phyloP scores from a whole-genome alignment of 2,329 filamentous ascomycete species.

The Cercospora zeae-maydis region DNA sequence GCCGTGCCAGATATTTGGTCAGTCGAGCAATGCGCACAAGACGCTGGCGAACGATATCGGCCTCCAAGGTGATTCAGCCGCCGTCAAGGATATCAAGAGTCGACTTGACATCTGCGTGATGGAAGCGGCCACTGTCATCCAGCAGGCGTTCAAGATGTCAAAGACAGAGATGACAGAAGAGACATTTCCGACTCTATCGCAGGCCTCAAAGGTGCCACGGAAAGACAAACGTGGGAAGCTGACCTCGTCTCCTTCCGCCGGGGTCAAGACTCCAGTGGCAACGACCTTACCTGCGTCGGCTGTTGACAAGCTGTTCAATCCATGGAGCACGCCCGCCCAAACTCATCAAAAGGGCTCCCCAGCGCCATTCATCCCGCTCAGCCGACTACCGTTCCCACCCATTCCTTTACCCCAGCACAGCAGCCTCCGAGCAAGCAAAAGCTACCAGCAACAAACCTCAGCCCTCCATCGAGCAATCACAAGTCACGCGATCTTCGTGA shows the following conservation, averaged over 20 bases:
- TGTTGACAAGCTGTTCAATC: no score
- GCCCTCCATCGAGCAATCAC: not conserved
- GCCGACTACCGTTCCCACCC: no score
- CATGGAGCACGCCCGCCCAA: no score
- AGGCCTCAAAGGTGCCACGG: not conserved
- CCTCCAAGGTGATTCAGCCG: not conserved
- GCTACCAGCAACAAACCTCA: not conserved
- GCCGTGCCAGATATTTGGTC: not conserved
- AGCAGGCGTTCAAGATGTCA: not conserved
- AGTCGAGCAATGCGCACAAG: constrained; percentile 1
- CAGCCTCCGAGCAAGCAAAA: no score
- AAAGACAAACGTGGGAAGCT: not conserved
- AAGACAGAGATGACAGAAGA: not conserved
- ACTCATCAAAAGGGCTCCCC: no score
- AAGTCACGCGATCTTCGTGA: not conserved
- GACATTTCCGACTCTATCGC: not conserved
- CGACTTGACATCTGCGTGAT: not conserved
- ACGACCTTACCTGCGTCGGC: no score
- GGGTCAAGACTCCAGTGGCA: no score
- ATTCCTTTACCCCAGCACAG: no score
- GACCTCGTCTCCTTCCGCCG: no score
- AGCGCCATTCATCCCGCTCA: no score
- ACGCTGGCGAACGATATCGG: not conserved
- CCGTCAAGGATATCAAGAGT: not conserved
- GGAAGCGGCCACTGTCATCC: not conserved